Conservation (phyloP, 2,329 filamentous ascomycete genomes). For the Aurifilum marmelostoma region DNA sequence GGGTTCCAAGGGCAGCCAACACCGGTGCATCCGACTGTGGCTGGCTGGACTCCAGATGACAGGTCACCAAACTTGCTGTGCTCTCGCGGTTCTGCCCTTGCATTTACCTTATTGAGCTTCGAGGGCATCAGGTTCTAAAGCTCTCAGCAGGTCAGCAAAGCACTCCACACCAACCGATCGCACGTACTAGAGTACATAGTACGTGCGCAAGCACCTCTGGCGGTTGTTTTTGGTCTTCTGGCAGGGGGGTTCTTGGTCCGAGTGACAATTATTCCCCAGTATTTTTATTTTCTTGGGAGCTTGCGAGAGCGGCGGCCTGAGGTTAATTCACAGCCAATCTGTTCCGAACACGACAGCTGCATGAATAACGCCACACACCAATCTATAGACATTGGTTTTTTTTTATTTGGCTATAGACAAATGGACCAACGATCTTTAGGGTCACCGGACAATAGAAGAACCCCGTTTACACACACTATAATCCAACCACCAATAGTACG, state of each 20-base stretch:
- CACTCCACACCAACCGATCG: neutral
- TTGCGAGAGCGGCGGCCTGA: conserved; percentile 10
- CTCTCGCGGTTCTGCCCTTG: neutral
- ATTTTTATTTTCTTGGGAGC: conserved; percentile 1
- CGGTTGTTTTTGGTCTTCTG: neutral
- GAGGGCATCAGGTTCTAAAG: neutral
- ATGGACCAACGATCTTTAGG: neutral
- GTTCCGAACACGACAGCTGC: conserved; percentile 15
- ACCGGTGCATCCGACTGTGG: conserved; percentile 5
- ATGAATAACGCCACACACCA: neutral
- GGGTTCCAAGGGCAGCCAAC: conserved; percentile 7
- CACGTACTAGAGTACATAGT: neutral
- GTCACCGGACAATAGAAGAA: neutral
- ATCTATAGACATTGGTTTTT: neutral
- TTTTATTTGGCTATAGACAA: neutral
- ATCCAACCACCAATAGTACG: neutral
- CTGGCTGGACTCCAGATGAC: neutral
- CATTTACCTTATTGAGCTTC: neutral
- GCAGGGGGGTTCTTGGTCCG: neutral
- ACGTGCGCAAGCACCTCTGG: neutral
- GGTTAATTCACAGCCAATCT: conserved; percentile 6
- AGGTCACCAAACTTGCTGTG: neutral
- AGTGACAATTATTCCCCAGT: neutral
- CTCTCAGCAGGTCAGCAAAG: neutral
- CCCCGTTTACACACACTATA: neutral